phyloP scores from a whole-genome alignment of 2,329 filamentous ascomycete genomes.

The Colletotrichum liriopes region DNA sequence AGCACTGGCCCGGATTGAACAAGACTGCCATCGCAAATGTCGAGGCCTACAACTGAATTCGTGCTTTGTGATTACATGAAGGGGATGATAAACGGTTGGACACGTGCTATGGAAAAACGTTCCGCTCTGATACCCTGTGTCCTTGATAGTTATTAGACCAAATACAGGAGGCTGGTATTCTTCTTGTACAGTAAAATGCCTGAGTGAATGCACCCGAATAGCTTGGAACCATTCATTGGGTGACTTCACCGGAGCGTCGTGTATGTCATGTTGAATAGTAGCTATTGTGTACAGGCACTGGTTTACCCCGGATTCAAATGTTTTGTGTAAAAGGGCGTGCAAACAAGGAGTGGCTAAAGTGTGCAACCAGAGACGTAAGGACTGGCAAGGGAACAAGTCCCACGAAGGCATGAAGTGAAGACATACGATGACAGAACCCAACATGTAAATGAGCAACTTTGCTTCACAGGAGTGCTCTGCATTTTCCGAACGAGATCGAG shows the following conservation, averaged over 20 bases:
- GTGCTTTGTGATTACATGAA: neutral
- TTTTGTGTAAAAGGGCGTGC: too few relatives aligned
- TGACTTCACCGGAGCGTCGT: neutral
- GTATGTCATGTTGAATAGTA: too few relatives aligned
- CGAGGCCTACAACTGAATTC: constrained; percentile 19
- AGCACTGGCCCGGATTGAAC: constrained; percentile 37
- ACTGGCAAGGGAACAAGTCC: too few relatives aligned
- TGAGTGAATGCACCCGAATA: neutral
- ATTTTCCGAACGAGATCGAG: too few relatives aligned
- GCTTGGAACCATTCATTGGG: neutral
- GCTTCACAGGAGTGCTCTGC: too few relatives aligned
- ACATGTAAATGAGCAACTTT: too few relatives aligned
- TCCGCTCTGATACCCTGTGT: neutral
- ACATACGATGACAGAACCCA: too few relatives aligned
- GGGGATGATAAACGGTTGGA: neutral
- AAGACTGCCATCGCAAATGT: constrained; percentile 37
- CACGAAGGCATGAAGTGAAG: too few relatives aligned
- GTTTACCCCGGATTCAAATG: too few relatives aligned
- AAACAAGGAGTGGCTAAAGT: too few relatives aligned
- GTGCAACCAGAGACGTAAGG: too few relatives aligned
- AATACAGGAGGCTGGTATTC: neutral
- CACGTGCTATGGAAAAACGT: neutral
- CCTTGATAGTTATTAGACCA: neutral
- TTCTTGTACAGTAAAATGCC: neutral
- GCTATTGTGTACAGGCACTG: too few relatives aligned